These are phyloP conservation scores for Eremomyces bilateralis DNA, from an alignment of 495 filamentous ascomycete species.

Conservation along the genomic window DNA sequence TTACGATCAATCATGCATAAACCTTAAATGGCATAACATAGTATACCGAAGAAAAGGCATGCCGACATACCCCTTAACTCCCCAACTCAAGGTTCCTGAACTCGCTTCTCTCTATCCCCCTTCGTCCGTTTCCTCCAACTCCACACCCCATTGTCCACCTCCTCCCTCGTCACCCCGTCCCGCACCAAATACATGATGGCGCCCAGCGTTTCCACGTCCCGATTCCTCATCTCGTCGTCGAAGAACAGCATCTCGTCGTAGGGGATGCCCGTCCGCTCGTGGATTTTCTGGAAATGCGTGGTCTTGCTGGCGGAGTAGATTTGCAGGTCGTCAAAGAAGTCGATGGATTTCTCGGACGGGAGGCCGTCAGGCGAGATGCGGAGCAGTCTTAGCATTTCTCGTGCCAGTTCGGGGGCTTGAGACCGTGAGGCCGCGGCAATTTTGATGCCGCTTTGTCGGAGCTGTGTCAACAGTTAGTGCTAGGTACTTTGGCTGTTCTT, in stretches of 20 bases:
- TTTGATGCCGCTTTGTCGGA: slow-evolving; percentile 26
- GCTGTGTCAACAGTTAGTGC: too few relatives aligned
- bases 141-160: slow-evolving; percentile 58
- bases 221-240: slow-evolving; percentile 77
- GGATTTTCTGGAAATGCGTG: slow-evolving; percentile 55
- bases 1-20: too few relatives aligned
- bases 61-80: too few relatives aligned
- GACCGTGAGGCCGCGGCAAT: slow-evolving; percentile 72
- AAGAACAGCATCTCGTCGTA: slow-evolving; percentile 91
- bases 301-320: slow-evolving; percentile 81
- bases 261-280: slow-evolving; percentile 38
- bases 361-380: slow-evolving; percentile 29
- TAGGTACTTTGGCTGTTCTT: too few relatives aligned
- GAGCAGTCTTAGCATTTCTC: slow-evolving; percentile 57
- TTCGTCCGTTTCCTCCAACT: slow-evolving; percentile 57
- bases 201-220: slow-evolving; percentile 57
- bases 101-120: too few relatives aligned
- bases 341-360: slow-evolving; percentile 26
- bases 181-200: slow-evolving; percentile 64
- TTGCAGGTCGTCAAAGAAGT: slow-evolving; percentile 69
- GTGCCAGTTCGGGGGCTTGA: slow-evolving; percentile 52
- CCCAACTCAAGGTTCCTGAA: too few relatives aligned
- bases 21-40: too few relatives aligned
- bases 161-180: slow-evolving; percentile 57
- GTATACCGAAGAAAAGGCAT: too few relatives aligned